These are phyloP conservation scores for Penicillium pancosmium DNA, from an alignment of 495 filamentous ascomycete genomes.

Conservation along the genomic window DNA sequence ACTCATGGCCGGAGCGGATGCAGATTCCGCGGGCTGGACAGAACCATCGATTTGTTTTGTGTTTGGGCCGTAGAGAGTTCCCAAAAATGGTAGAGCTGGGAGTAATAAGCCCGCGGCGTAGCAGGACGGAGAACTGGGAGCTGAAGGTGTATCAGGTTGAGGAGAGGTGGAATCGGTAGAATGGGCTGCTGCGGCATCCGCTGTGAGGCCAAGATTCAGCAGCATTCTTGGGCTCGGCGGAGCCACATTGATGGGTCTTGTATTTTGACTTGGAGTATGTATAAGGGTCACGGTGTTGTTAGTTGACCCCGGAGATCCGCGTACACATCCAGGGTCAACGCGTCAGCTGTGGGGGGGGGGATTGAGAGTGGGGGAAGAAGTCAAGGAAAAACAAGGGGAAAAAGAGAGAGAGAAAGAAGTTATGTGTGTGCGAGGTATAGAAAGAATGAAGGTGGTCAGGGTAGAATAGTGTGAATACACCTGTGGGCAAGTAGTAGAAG, in stretches of 20 bases:
- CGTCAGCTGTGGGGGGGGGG: slow-evolving; percentile 24
- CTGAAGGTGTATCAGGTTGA: slow-evolving; percentile 38
- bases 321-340: slow-evolving; percentile 15
- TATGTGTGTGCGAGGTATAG: not conserved
- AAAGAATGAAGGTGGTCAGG: not conserved
- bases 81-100: slow-evolving; percentile 43
- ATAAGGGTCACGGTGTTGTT: not conserved
- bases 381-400: slow-evolving; percentile 15
- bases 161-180: slow-evolving; percentile 51
- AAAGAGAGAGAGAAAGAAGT: slow-evolving; percentile 1
- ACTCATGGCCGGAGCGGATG: slow-evolving; percentile 33
- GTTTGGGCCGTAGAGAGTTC: slow-evolving; percentile 20
- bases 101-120: slow-evolving; percentile 42
- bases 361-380: slow-evolving; percentile 4
- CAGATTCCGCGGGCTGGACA: slow-evolving; percentile 14
- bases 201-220: slow-evolving; percentile 53
- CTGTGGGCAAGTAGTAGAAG: too few species aligned
- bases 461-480: not conserved
- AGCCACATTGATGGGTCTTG: slow-evolving; percentile 24
- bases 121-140: slow-evolving; percentile 35
- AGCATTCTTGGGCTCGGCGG: slow-evolving; percentile 42
- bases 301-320: slow-evolving; percentile 7
- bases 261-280: not conserved
- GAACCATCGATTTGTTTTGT: slow-evolving; percentile 20
- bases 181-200: slow-evolving; percentile 58